These are phyloP conservation scores for Mrakia gelida DNA, from an alignment of 768 basidiomycete genomes.

Conservation along the genomic window DNA sequence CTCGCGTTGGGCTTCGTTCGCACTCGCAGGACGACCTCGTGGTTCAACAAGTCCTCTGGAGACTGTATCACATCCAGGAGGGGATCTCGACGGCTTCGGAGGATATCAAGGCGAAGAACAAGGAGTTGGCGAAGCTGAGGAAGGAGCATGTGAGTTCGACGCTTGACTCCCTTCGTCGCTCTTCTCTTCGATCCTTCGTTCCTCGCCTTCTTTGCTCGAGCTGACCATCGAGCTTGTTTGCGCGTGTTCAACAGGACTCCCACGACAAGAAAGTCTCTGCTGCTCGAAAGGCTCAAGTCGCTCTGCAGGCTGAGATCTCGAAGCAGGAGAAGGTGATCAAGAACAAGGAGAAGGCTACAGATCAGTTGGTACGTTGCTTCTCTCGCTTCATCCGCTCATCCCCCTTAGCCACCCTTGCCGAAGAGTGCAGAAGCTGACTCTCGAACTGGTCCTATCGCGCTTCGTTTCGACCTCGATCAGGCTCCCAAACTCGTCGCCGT, in stretches of 20 bases:
- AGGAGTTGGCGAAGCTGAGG: conserved; percentile 62
- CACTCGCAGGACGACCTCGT: conserved; percentile 67
- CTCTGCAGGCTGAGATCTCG: conserved; percentile 65
- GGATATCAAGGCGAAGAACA: conserved; percentile 68
- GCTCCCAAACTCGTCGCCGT: conserved; percentile 76
- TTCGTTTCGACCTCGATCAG: conserved; percentile 47
- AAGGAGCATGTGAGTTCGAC: conserved; percentile 54
- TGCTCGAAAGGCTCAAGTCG: conserved; percentile 75
- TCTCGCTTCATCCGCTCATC: background rate
- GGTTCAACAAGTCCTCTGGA: conserved; percentile 76
- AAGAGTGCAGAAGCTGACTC: background rate
- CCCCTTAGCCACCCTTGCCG: too few species aligned
- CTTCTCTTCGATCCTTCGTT: background rate
- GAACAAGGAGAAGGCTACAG: conserved; percentile 81
- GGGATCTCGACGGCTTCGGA: conserved; percentile 68
- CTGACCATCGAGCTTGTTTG: too few species aligned
- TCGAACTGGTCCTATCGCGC: too few species aligned
- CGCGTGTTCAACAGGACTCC: conserved; percentile 22
- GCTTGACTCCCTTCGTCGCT: background rate
- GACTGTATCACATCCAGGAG: conserved; percentile 82
- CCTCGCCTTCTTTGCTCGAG: too few species aligned
- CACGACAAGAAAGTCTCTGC: conserved; percentile 66
- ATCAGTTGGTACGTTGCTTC: conserved; percentile 60
- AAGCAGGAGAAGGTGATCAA: conserved; percentile 84
- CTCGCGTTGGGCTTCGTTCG: background rate